Base-by-base conservation (phyloP, 192 early-diverging fungal genomes). In the Phycomyces blakesleeanus region DNA sequence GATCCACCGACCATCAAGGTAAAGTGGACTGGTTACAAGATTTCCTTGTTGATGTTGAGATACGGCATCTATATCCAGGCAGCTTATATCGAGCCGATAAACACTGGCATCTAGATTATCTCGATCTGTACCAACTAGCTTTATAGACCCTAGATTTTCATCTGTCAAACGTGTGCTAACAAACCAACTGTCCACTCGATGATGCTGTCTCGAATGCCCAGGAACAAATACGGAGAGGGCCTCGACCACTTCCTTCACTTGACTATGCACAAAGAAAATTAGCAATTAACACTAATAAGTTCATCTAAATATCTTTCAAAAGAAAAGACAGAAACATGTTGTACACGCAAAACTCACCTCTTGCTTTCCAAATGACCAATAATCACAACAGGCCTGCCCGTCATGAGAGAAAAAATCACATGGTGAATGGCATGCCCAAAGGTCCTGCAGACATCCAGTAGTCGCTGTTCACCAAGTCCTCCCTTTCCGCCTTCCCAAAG, bases 1-100 rank as follows among this genome's bases (percentile, higher is more conserved):
- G 18, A 75, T 59, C 73, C 73, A 75, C 22, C 66, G 67, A 0
- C 73, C 73, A 38, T 68, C 66, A 27, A 69, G 41, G 52, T 75
- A 75, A 10, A 75, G 51, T 0, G 67, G 64, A 14, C 73, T 67
- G n/a, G 67, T 59, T 14, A 65, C 22, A 5, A 75, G 22, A 15
- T 57, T 55, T 0, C 63, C 67, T 11, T 61, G 49, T 3, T 65
- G 44, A 11, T 57, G 41, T 12, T 52, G 44, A 24, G 54, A 52
- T 24, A 66, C 34, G 16, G 59, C 51, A 51, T 69, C 60, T 4
- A 75, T 51, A 26, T 75, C 73, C 27, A 75, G 44, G 51, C 67
- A 69, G 12, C 67, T 75, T 20, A 69, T 63, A 15, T 70, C 64
- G 0, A 65, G 12, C 0, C 57, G 51, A 57, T 69, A 61, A 21